These are phyloP conservation scores for Gyromitra esculenta DNA, from an alignment of 2,329 filamentous ascomycete genomes.

Conservation along the genomic window DNA sequence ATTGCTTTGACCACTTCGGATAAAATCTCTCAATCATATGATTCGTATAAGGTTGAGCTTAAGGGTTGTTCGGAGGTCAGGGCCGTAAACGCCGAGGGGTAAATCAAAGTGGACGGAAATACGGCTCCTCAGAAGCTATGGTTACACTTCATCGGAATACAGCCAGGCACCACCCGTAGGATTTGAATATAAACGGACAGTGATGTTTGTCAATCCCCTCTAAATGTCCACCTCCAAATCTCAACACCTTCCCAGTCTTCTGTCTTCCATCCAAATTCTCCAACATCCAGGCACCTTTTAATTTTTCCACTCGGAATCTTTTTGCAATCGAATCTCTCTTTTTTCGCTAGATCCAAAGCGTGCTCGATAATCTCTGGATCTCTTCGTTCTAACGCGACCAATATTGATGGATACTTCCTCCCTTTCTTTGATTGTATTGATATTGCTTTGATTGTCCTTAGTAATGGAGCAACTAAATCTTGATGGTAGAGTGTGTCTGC, in stretches of 20 bases:
- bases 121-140: neutral
- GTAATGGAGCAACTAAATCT: slow-evolving; percentile 34
- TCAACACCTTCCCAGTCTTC: slow-evolving; percentile 53
- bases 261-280: slow-evolving; percentile 34
- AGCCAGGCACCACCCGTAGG: neutral
- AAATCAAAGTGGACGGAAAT: too few species aligned
- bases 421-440: slow-evolving; percentile 22
- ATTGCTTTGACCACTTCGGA: neutral
- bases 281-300: slow-evolving; percentile 41
- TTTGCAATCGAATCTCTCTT: slow-evolving; percentile 43
- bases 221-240: slow-evolving; percentile 51
- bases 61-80: too few species aligned
- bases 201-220: slow-evolving; percentile 9
- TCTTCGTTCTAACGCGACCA: slow-evolving; percentile 51
- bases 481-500: slow-evolving; percentile 52
- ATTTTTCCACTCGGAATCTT: slow-evolving; percentile 38
- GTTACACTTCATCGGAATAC: neutral
- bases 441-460: slow-evolving; percentile 40
- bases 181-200: neutral
- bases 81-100: too few species aligned
- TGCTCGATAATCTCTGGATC: slow-evolving; percentile 44
- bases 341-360: slow-evolving; percentile 38
- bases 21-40: neutral
- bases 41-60: neutral
- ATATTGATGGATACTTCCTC: slow-evolving; percentile 37